Conservation (phyloP, 148 eudicot species). For the Polygonum aviculare region DNA sequence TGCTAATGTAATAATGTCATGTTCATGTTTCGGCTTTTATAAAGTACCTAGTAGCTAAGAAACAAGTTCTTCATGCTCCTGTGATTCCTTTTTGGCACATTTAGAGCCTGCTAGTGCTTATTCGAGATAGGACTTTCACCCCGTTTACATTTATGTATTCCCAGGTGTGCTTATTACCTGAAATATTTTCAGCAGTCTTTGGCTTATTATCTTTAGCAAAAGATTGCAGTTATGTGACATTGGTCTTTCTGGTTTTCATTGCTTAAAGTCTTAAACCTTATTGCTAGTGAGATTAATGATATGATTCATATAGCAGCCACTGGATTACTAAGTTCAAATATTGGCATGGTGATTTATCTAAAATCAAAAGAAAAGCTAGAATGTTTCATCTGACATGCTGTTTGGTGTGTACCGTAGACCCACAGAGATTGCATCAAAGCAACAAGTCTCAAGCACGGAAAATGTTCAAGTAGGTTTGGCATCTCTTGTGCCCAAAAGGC, state of each 20-base stretch:
- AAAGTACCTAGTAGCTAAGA: not conserved
- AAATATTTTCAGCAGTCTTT: not conserved
- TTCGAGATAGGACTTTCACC: not conserved
- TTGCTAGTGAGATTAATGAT: not conserved
- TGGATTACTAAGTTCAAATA: not conserved
- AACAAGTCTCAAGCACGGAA: constrained; percentile 21
- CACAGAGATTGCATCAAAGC: constrained; percentile 22
- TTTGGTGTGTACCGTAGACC: constrained; percentile 17
- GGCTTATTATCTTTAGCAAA: not conserved
- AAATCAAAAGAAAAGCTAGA: not conserved
- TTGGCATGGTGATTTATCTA: not conserved
- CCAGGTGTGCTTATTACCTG: not conserved
- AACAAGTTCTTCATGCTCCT: not conserved
- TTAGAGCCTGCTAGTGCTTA: not conserved
- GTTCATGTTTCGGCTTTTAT: not conserved
- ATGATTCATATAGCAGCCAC: not conserved
- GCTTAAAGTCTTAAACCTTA: not conserved
- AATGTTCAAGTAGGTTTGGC: constrained; percentile 20
- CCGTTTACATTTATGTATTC: constrained; percentile 26
- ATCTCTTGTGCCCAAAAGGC: constrained; percentile 31
- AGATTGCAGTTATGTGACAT: not conserved
- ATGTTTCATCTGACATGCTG: not conserved
- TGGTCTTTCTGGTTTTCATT: not conserved
- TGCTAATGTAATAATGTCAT: not conserved
- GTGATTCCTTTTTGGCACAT: not conserved